Evolutionary conservation across 2,329 filamentous ascomycete genomes (phyloP), one percentile per base, ranked within the genome.

Genomic region (Calonectria naviculata): DNA sequence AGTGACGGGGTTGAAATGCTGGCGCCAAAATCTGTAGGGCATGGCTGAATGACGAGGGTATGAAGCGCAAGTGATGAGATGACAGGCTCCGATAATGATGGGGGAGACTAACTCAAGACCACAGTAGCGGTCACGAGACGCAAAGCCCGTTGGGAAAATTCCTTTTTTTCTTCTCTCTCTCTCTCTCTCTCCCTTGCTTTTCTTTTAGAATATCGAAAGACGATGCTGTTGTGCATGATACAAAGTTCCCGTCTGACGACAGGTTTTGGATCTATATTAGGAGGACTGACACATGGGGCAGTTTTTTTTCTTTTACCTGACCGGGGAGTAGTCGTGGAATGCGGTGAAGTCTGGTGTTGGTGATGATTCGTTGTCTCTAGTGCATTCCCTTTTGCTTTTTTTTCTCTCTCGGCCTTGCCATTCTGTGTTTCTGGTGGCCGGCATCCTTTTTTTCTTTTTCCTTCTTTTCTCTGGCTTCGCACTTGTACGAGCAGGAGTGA

Each of bases 261-360:
- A 62, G 31, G 56, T 44, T 61, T 68, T 19, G 58, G 42, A 67
- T 49, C 44, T 58, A 67, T 67, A 56, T 62, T 52, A 28, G 44
- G 46, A 52, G n/a, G 31, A 58, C 52, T 58, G 52, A 58, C 52
- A 58, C 19, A 58, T 21, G 52, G 34, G 52, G n/a, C 34, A 19
- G 8, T 24, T 58, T 38, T 47, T 28, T 26, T 42, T 44, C 38
- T 49, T 49, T 67, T 60, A 47, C 42, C 41, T 42, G 54, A 31
- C 54, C 34, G 34, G 65, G 44, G 34, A 38, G 41, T 26, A 58
- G 36, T 49, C 28, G 26, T 38, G 47, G 66, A 29, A 29, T 64
- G 66, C 47, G 60, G 66, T 64, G 66, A 68, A 31, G 66, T 63
- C 58, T 64, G 47, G 46, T 5, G 28, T 46, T 36, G 36, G 36